phyloP scores from a whole-genome alignment of 169 alveolate species.

The Perkinsus marinus region DNA sequence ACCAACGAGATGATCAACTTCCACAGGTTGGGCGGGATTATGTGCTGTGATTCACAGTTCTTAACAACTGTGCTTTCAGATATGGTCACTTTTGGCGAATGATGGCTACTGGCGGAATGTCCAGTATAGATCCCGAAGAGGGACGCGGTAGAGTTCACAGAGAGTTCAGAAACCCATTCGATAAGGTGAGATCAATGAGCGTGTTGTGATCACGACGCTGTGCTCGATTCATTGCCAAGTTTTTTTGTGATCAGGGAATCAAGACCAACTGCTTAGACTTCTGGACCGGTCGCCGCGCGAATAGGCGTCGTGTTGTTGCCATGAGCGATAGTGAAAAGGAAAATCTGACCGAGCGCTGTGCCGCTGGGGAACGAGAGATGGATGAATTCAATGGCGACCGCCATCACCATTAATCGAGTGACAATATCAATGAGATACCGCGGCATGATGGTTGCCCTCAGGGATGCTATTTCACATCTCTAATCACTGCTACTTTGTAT shows the following conservation, averaged over 20 bases:
- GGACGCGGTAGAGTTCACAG: not conserved
- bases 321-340: not conserved
- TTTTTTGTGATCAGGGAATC: not conserved
- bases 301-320: not conserved
- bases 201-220: not conserved
- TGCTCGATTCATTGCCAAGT: not conserved
- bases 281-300: not conserved
- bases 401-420: too few relatives aligned
- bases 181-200: not conserved
- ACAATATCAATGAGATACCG: too few relatives aligned
- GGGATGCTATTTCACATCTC: too few relatives aligned
- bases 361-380: not conserved
- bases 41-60: too few relatives aligned
- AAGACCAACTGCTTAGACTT: not conserved
- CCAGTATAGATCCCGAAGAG: not conserved
- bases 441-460: too few relatives aligned
- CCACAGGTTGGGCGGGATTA: not conserved
- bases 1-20: not conserved
- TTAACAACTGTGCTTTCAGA: too few relatives aligned
- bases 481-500: too few relatives aligned
- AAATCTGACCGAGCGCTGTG: not conserved
- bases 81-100: not conserved
- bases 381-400: not conserved
- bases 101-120: not conserved
- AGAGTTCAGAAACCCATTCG: not conserved